Conservation (phyloP, 805 yeast genomes). For the Teunomyces funiuensis region DNA sequence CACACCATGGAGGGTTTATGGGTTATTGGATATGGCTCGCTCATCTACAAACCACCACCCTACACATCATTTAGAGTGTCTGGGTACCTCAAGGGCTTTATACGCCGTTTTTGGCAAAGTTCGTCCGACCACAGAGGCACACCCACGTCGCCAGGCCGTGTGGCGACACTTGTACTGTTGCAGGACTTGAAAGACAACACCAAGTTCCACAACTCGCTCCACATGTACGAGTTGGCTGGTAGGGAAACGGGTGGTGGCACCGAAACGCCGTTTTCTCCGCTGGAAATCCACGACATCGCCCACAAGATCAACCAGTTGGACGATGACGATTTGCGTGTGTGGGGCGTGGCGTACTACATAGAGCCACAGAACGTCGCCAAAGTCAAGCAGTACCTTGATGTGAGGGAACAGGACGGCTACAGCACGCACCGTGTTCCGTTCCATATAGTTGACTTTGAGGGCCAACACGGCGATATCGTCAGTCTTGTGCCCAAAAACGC, state of each 20-base stretch:
- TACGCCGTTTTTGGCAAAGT: slow-evolving; percentile 88
- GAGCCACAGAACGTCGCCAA: slow-evolving; percentile 59
- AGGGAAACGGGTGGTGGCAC: slow-evolving; percentile 9
- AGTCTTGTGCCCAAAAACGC: slow-evolving; percentile 15
- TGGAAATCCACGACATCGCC: slow-evolving; percentile 14
- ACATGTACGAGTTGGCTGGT: slow-evolving; percentile 27
- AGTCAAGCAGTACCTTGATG: slow-evolving; percentile 70
- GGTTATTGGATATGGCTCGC: slow-evolving; percentile 89
- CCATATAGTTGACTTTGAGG: slow-evolving; percentile 37
- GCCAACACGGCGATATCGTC: slow-evolving; percentile 10
- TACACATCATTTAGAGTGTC: slow-evolving; percentile 58
- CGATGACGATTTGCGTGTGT: slow-evolving; percentile 50
- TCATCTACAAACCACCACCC: slow-evolving; percentile 89
- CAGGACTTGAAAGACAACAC: slow-evolving; percentile 47
- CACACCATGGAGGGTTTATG: slow-evolving; percentile 47
- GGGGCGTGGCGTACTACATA: slow-evolving; percentile 86
- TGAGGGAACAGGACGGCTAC: slow-evolving; percentile 89
- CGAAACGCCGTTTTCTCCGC: background rate
- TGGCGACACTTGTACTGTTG: slow-evolving; percentile 72
- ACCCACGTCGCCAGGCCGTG: slow-evolving; percentile 83
- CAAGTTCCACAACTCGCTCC: slow-evolving; percentile 44
- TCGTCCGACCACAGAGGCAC: slow-evolving; percentile 90
- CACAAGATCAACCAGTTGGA: slow-evolving; percentile 21
- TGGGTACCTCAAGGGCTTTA: slow-evolving; percentile 74
- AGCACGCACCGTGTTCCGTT: slow-evolving; percentile 67